Percentiles rank a stretch among this genome's conserved stretches.
Conservation (phyloP, 23 red algal species). For the Chondrus crispus region DNA sequence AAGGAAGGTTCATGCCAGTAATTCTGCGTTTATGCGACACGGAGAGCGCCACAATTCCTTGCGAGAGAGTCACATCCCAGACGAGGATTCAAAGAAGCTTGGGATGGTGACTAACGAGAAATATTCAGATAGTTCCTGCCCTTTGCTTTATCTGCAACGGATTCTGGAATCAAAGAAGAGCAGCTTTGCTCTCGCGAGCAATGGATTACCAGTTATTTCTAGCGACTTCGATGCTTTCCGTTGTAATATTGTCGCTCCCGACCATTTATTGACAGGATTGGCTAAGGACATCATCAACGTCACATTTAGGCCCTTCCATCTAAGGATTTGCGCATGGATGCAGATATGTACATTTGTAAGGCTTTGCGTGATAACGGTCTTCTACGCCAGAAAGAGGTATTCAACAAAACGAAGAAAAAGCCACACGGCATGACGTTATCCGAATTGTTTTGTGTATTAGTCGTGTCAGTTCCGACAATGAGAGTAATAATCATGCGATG, state of each 20-base stretch:
- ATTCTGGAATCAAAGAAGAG: background rate
- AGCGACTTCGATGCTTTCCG: background rate
- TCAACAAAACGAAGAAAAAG: background rate
- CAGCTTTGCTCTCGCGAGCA: background rate
- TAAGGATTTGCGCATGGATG: background rate
- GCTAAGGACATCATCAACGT: background rate
- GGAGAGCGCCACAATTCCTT: background rate
- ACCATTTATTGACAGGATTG: background rate
- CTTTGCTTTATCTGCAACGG: background rate
- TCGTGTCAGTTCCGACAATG: background rate
- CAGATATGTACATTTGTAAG: background rate
- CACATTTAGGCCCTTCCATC: background rate
- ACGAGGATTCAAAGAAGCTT: background rate
- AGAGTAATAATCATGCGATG: background rate
- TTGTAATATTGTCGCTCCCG: background rate
- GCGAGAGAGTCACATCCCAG: background rate
- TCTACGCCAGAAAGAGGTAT: background rate
- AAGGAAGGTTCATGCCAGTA: background rate
- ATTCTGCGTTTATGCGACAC: background rate
- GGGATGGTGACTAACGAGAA: background rate
- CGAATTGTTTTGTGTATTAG: background rate
- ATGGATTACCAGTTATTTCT: background rate
- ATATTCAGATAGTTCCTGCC: background rate
- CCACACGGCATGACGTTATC: background rate
- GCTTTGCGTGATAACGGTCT: background rate